Conservation (phyloP, 2,329 filamentous ascomycete genomes). For the Lachnellula subtilissima region DNA sequence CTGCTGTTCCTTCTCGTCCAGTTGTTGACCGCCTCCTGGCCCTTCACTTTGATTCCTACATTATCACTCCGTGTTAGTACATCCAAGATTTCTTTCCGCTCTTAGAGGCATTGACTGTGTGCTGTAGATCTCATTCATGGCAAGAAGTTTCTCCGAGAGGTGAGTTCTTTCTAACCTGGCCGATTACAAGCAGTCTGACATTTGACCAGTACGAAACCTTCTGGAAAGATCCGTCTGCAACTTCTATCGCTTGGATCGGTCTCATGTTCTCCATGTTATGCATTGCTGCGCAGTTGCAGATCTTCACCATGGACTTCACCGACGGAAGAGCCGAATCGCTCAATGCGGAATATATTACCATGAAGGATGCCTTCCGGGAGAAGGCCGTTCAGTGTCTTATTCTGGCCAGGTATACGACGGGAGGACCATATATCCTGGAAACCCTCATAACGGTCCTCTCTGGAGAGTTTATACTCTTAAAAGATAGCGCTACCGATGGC, state of each 20-base stretch:
- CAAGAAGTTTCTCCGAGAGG: conserved; percentile 28
- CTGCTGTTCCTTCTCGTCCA: conserved; percentile 26
- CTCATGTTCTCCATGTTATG: conserved; percentile 25
- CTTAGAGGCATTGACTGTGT: conserved; percentile 19
- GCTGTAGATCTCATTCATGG: conserved; percentile 27
- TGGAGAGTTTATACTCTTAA: conserved; percentile 21
- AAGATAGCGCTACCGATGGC: conserved; percentile 20
- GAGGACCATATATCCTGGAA: conserved; percentile 27
- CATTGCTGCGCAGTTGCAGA: conserved; percentile 25
- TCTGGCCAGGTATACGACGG: conserved; percentile 27
- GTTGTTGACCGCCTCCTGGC: conserved; percentile 27
- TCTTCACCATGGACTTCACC: conserved; percentile 22
- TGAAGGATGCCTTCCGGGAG: conserved; percentile 27
- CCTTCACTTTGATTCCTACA: conserved; percentile 26
- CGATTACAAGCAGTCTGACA: conserved; percentile 21
- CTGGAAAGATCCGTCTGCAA: conserved; percentile 23
- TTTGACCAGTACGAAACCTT: conserved; percentile 26
- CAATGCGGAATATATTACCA: conserved; percentile 23
- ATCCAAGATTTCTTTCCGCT: conserved; percentile 17
- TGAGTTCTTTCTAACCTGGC: conserved; percentile 19
- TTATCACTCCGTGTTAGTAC: conserved; percentile 24
- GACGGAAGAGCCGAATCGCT: conserved; percentile 23
- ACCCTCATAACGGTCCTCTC: conserved; percentile 23
- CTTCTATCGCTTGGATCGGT: conserved; percentile 23
- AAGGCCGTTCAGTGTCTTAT: conserved; percentile 30